phyloP scores from a whole-genome alignment of 2,329 filamentous ascomycete species.

The Alternaria viburni region DNA sequence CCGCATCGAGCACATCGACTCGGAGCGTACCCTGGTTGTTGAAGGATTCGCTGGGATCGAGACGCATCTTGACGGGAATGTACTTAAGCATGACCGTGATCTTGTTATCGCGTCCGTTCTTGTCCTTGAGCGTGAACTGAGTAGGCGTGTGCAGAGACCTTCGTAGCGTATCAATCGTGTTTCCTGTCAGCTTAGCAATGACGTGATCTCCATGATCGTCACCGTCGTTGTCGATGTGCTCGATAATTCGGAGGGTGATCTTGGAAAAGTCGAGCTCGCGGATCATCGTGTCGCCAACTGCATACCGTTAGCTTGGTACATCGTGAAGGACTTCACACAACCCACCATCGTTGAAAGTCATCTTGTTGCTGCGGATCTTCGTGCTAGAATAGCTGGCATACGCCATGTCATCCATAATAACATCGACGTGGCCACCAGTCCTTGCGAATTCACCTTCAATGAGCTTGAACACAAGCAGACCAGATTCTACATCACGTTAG shows the following conservation, averaged over 20 bases:
- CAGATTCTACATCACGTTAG: constrained; percentile 70
- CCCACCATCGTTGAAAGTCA: constrained; percentile 81
- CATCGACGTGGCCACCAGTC: constrained; percentile 77
- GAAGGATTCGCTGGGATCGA: constrained; percentile 95
- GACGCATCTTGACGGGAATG: constrained; percentile 89
- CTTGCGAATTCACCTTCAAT: constrained; percentile 86
- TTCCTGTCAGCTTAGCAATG: constrained; percentile 81
- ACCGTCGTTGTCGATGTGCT: constrained; percentile 76
- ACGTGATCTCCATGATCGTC: constrained; percentile 74
- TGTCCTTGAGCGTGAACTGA: constrained; percentile 77
- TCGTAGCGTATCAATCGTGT: constrained; percentile 85
- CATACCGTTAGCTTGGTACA: constrained; percentile 26
- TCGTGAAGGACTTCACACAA: neutral
- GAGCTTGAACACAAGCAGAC: constrained; percentile 91
- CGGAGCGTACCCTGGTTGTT: constrained; percentile 97
- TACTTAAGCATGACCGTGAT: constrained; percentile 94
- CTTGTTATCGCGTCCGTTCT: constrained; percentile 76
- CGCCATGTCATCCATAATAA: constrained; percentile 92
- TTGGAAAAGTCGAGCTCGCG: constrained; percentile 97
- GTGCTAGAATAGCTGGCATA: constrained; percentile 88
- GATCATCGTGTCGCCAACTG: constrained; percentile 89
- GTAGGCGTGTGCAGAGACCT: constrained; percentile 92
- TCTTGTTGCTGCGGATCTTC: constrained; percentile 70
- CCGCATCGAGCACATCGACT: constrained; percentile 88
- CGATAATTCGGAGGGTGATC: constrained; percentile 84